Evolutionary conservation across 2,329 filamentous ascomycete species (phyloP).

Genomic region (Colletotrichum sansevieriae): DNA sequence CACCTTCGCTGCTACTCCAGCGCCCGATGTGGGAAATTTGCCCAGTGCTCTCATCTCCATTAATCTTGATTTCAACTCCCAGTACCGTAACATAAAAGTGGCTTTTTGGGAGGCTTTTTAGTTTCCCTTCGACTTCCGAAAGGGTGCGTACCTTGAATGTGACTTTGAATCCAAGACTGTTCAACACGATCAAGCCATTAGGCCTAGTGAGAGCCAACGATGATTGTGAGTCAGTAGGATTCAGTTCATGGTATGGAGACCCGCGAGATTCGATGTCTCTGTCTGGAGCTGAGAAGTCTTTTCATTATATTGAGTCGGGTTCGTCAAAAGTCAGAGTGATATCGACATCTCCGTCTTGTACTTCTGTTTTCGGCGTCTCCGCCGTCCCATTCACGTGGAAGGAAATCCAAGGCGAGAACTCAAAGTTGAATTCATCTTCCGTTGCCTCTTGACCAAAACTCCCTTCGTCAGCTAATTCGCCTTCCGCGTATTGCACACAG

Average conservation of each 20-base stretch:
- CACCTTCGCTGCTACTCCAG: not conserved
- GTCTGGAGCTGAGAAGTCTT: too few relatives aligned
- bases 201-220: not conserved
- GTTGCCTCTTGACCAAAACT: not conserved
- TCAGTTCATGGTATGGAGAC: not conserved
- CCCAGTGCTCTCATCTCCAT: not conserved
- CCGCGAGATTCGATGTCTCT: not conserved
- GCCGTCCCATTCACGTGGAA: not conserved
- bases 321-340: not conserved
- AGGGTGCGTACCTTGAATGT: not conserved
- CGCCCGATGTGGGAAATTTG: not conserved
- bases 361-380: not conserved
- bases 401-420: conserved; percentile 1
- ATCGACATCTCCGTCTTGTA: not conserved
- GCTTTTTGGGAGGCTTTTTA: not conserved
- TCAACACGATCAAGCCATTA: not conserved
- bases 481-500: not conserved
- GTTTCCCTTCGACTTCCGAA: not conserved
- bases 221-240: not conserved
- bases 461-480: not conserved
- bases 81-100: not conserved
- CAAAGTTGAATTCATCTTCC: not conserved
- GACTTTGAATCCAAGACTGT: not conserved
- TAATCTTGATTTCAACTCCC: not conserved
- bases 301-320: too few relatives aligned